Percentiles rank a stretch among this genome's conserved stretches.
phyloP scores from a whole-genome alignment of 2,329 filamentous ascomycete genomes.

The Aspergillus transmontanensis region DNA sequence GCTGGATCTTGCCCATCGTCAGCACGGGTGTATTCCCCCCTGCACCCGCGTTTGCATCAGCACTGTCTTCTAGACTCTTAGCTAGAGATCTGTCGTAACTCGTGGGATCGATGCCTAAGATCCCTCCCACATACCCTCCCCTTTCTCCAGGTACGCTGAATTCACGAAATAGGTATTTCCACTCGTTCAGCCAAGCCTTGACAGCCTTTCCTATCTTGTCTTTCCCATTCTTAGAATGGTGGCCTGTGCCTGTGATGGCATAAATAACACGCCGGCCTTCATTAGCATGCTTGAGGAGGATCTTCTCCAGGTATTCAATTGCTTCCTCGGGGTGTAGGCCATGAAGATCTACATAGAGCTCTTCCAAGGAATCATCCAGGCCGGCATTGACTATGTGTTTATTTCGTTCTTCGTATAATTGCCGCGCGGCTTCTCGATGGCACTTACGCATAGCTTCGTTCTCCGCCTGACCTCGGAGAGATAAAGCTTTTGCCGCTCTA shows the following conservation, averaged over 20 bases:
- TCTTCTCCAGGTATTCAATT: conserved; percentile 87
- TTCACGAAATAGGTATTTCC: conserved; percentile 93
- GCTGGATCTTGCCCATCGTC: conserved; percentile 48
- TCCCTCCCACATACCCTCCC: conserved; percentile 70
- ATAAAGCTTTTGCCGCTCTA: conserved; percentile 90
- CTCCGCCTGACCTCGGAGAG: conserved; percentile 90
- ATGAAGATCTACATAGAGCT: conserved; percentile 94
- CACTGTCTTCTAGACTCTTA: conserved; percentile 26
- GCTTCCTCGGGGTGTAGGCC: conserved; percentile 99
- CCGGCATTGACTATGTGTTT: conserved; percentile 57
- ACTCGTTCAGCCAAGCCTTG: conserved; percentile 87
- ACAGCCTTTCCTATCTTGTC: conserved; percentile 97
- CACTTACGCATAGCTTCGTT: conserved; percentile 97
- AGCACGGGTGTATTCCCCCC: conserved; percentile 31
- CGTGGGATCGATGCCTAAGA: conserved; percentile 64
- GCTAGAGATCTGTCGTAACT: conserved; percentile 54
- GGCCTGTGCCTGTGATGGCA: conserved; percentile 93
- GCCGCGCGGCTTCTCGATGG: conserved; percentile 87
- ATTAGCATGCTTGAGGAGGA: conserved; percentile 78
- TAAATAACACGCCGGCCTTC: conserved; percentile 76
- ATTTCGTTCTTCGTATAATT: conserved; percentile 93
- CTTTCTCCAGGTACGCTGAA: conserved; percentile 96
- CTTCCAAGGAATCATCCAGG: conserved; percentile 55
- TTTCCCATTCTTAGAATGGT: conserved; percentile 98
- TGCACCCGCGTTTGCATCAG: conserved; percentile 27